Conservation (phyloP, 2,329 filamentous ascomycete genomes). For the Teratosphaeria nubilosa region DNA sequence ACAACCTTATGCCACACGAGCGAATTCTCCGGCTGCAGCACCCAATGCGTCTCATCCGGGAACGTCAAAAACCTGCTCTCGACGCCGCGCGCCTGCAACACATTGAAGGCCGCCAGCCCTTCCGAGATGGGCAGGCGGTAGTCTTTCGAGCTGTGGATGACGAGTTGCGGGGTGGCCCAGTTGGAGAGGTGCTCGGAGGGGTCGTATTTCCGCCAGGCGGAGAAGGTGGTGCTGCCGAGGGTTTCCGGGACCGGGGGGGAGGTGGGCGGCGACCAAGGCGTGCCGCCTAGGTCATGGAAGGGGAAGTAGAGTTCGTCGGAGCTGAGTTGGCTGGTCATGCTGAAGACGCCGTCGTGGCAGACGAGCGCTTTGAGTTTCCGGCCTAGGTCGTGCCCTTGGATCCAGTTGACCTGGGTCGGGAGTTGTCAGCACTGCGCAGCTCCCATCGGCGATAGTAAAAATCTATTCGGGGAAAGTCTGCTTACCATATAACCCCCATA, state of each 20-base stretch:
- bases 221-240: slow-evolving; percentile 11
- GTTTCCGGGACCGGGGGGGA: slow-evolving; percentile 1
- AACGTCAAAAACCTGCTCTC: slow-evolving; percentile 73
- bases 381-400: slow-evolving; percentile 75
- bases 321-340: slow-evolving; percentile 18
- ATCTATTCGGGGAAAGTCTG: background rate
- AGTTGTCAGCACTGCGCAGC: background rate
- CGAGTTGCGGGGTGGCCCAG: slow-evolving; percentile 79
- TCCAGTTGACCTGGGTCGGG: slow-evolving; percentile 40
- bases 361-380: slow-evolving; percentile 80
- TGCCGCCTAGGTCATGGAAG: slow-evolving; percentile 42
- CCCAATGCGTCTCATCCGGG: slow-evolving; percentile 70
- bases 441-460: background rate
- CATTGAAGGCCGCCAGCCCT: slow-evolving; percentile 76
- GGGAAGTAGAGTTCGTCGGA: slow-evolving; percentile 48
- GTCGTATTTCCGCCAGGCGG: slow-evolving; percentile 48
- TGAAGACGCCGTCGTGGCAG: slow-evolving; percentile 36
- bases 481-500: slow-evolving; percentile 70
- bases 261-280: slow-evolving; percentile 37
- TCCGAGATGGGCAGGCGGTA: slow-evolving; percentile 81
- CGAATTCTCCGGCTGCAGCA: slow-evolving; percentile 83
- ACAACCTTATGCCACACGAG: slow-evolving; percentile 85
- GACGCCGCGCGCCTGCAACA: slow-evolving; percentile 64
- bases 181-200: slow-evolving; percentile 47
- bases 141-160: slow-evolving; percentile 84